These are phyloP conservation scores for Podila epicladia DNA, from an alignment of 192 early-diverging fungal genomes.

Conservation along the genomic window DNA sequence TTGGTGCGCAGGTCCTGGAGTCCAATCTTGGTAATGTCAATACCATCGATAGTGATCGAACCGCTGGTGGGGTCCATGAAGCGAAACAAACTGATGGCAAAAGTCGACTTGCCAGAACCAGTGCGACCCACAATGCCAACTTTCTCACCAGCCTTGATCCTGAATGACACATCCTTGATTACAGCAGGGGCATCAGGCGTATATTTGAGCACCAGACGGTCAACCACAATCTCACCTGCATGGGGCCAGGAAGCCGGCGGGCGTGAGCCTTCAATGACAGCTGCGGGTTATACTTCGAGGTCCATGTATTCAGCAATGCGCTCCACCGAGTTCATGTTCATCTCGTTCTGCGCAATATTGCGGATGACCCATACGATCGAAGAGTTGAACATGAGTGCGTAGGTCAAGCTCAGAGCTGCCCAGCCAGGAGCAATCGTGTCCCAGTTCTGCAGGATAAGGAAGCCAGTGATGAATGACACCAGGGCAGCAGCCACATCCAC, in stretches of 20 bases:
- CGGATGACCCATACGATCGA: constrained; percentile 85
- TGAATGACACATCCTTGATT: constrained; percentile 72
- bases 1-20: constrained; percentile 60
- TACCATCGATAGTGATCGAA: constrained; percentile 60
- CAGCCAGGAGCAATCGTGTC: constrained; percentile 80
- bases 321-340: constrained; percentile 90
- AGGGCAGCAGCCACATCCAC: constrained; percentile 81
- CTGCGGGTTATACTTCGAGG: constrained; percentile 81
- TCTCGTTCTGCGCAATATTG: constrained; percentile 82
- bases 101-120: constrained; percentile 71
- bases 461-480: constrained; percentile 75
- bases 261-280: constrained; percentile 56
- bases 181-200: constrained; percentile 73
- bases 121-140: constrained; percentile 74
- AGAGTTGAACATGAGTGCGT: constrained; percentile 86
- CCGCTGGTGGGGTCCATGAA: constrained; percentile 62
- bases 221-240: constrained; percentile 73
- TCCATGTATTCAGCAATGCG: constrained; percentile 85
- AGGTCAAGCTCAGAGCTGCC: constrained; percentile 87
- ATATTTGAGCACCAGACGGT: constrained; percentile 78
- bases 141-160: constrained; percentile 64
- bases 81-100: constrained; percentile 65
- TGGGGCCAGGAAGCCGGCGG: constrained; percentile 69
- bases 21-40: constrained; percentile 66
- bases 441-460: constrained; percentile 64